Percentiles rank a stretch among this genome's conserved stretches.
Evolutionary conservation across 192 early-diverging fungal species (phyloP).

Genomic region (Backusella circina): DNA sequence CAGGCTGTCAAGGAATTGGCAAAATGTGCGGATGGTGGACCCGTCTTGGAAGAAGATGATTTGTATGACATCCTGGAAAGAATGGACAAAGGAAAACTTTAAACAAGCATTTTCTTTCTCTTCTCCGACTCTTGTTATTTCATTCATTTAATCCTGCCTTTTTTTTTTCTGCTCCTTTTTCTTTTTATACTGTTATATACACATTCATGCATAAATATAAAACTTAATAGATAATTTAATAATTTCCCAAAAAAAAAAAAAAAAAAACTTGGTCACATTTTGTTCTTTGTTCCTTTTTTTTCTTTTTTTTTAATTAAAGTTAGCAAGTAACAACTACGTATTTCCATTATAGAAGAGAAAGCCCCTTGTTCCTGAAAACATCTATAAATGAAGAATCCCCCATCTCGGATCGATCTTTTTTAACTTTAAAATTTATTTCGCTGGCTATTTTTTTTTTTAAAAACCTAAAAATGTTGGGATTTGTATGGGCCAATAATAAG

Average conservation of each 20-base stretch:
- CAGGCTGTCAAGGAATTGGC: slow-evolving; percentile 11
- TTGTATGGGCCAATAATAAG: too few species aligned
- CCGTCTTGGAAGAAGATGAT: slow-evolving; percentile 11
- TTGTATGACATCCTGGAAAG: slow-evolving; percentile 3
- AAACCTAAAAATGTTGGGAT: too few species aligned
- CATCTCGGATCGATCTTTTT: too few species aligned
- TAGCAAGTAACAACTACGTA: too few species aligned
- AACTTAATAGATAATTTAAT: background rate
- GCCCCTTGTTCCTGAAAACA: too few species aligned
- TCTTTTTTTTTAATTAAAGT: background rate
- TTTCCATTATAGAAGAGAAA: too few species aligned
- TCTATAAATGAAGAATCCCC: too few species aligned
- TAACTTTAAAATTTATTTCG: too few species aligned
- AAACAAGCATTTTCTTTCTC: background rate
- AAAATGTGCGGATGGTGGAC: slow-evolving; percentile 16
- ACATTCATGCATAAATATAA: background rate
- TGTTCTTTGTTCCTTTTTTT: background rate
- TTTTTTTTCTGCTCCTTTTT: background rate
- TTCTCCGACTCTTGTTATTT: background rate
- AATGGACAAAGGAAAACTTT: slow-evolving; percentile 14
- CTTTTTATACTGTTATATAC: background rate
- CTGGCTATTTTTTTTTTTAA: too few species aligned
- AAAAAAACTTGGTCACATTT: background rate
- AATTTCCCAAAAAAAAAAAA: background rate
- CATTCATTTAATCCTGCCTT: background rate